Evolutionary conservation across 2,329 filamentous ascomycete genomes (phyloP).

Genomic region (Trichoderma koningiopsis): DNA sequence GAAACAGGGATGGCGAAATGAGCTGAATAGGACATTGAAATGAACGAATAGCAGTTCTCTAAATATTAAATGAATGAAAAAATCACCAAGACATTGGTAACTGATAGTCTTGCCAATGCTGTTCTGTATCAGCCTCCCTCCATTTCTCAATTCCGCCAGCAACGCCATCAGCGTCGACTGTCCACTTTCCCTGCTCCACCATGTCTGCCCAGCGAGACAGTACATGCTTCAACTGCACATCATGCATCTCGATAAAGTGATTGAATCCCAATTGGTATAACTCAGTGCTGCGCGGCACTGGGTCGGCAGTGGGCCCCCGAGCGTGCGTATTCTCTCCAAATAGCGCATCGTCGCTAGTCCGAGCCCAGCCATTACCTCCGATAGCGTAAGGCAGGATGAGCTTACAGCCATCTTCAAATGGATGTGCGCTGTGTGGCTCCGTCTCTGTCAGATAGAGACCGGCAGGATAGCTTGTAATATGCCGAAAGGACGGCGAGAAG

Average conservation of each 20-base stretch:
- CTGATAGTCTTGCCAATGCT: constrained; percentile 18
- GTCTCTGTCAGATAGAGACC: constrained; percentile 15
- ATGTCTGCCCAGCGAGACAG: constrained; percentile 16
- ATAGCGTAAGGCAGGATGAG: constrained; percentile 14
- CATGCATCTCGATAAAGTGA: constrained; percentile 17
- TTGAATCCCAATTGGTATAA: constrained; percentile 18
- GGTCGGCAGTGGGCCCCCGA: not conserved
- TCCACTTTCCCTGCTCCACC: constrained; percentile 18
- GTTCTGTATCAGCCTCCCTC: constrained; percentile 17
- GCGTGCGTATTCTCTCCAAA: constrained; percentile 15
- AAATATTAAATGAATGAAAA: constrained; percentile 28
- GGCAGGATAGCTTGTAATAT: not conserved
- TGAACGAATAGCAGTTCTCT: not conserved
- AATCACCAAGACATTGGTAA: constrained; percentile 14
- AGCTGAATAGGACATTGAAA: not conserved
- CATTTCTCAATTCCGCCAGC: constrained; percentile 18
- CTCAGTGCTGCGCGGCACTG: constrained; percentile 1
- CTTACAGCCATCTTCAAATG: constrained; percentile 21
- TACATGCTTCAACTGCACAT: constrained; percentile 20
- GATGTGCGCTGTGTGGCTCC: constrained; percentile 6
- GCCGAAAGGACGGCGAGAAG: not conserved
- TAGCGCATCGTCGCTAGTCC: constrained; percentile 16
- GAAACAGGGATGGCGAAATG: not conserved
- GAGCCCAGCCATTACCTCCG: constrained; percentile 15
- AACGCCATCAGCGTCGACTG: constrained; percentile 11